Percentiles rank a stretch among this genome's conserved stretches.
These are phyloP conservation scores for Colletotrichum magnum DNA, from an alignment of 2,329 filamentous ascomycete genomes.

Conservation along the genomic window DNA sequence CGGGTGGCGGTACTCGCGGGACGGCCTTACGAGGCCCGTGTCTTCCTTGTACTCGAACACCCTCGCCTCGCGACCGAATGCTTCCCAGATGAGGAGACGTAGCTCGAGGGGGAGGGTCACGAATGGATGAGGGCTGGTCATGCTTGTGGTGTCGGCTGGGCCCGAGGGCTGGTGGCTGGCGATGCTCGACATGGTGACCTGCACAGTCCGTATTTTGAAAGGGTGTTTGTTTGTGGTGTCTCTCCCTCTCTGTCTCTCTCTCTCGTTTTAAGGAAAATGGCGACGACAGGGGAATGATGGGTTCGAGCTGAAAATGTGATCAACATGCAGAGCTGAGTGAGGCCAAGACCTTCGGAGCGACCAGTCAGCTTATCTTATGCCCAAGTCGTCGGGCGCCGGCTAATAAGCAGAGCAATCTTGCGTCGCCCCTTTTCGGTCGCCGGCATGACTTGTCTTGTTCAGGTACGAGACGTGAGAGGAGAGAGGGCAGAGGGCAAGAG, in stretches of 20 bases:
- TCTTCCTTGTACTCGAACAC: conserved; percentile 35
- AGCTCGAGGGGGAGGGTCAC: conserved; percentile 31
- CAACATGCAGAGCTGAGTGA: conserved; percentile 4
- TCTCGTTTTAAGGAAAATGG: no score
- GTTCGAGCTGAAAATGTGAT: not conserved
- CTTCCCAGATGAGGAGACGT: conserved; percentile 35
- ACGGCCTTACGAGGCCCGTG: conserved; percentile 24
- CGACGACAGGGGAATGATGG: not conserved
- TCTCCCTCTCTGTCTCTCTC: no score
- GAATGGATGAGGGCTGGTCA: conserved; percentile 20
- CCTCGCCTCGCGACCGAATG: conserved; percentile 9
- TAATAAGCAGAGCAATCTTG: not conserved
- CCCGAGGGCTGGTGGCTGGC: not conserved
- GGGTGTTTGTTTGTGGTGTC: not conserved
- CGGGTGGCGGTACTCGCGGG: conserved; percentile 29
- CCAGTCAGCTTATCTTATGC: conserved; percentile 22
- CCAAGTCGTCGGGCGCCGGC: conserved; percentile 1
- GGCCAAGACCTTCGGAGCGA: not conserved
- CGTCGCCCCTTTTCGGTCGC: not conserved
- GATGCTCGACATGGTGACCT: not conserved
- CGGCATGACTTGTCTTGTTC: not conserved
- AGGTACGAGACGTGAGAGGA: no score
- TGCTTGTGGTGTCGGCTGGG: not conserved
- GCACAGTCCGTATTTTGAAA: not conserved
- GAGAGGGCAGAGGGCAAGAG: not conserved